These are phyloP conservation scores for Hypomontagnella monticulosa DNA, from an alignment of 495 filamentous ascomycete species.

Conservation along the genomic window DNA sequence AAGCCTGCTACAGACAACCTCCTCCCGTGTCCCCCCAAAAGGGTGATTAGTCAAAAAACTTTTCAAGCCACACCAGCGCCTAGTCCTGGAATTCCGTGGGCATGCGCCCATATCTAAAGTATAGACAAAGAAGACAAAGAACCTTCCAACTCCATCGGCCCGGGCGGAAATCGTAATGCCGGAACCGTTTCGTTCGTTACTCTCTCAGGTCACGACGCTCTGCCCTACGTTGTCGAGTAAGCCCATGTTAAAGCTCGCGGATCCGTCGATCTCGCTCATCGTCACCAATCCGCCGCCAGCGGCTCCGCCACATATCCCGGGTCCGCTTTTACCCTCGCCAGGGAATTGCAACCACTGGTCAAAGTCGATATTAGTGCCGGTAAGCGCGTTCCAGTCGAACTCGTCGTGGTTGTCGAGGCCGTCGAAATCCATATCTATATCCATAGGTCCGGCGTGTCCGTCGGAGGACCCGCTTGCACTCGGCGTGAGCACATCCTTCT, in stretches of 20 bases:
- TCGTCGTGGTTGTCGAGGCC: slow-evolving; percentile 41
- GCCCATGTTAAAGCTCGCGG: slow-evolving; percentile 33
- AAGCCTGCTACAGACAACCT: not conserved
- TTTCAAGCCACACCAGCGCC: not conserved
- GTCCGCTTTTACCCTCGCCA: slow-evolving; percentile 44
- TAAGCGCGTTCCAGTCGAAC: slow-evolving; percentile 52
- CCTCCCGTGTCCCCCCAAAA: not conserved
- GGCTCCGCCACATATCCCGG: slow-evolving; percentile 1
- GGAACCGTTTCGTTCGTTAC: slow-evolving; percentile 24
- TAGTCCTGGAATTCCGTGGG: too few relatives aligned
- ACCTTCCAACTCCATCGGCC: too few relatives aligned
- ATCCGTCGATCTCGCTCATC: slow-evolving; percentile 39
- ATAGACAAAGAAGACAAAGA: not conserved
- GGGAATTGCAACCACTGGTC: slow-evolving; percentile 58
- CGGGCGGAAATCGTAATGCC: too few relatives aligned
- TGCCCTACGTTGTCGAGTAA: slow-evolving; percentile 21
- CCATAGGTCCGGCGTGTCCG: slow-evolving; percentile 29
- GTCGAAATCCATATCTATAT: slow-evolving; percentile 42
- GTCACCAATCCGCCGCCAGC: slow-evolving; percentile 26
- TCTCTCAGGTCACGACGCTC: slow-evolving; percentile 19
- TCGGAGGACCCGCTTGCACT: slow-evolving; percentile 45
- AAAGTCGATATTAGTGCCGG: slow-evolving; percentile 53
- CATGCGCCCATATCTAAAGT: too few relatives aligned
- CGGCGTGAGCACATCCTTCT: slow-evolving; percentile 47
- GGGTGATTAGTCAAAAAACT: not conserved